Base-by-base conservation (phyloP, 805 yeast species). In the Hemisphaericaspora nanyangensis region DNA sequence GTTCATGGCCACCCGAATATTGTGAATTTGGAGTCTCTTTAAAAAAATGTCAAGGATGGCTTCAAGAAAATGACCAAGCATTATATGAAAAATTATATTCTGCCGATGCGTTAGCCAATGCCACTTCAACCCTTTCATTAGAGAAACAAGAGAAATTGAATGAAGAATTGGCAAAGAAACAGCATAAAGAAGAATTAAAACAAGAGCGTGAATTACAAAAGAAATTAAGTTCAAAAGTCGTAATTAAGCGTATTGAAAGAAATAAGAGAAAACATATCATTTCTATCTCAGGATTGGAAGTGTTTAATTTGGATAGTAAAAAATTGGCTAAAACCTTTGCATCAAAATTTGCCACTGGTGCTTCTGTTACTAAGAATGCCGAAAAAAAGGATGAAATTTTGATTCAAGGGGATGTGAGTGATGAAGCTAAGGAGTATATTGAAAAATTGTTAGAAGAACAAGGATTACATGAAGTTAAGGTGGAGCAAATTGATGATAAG, bases 391-490 rank as follows among this genome's bases (percentile, higher is more conserved):
- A 91, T 46, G 98, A 90, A 56, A 79, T 90, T 40, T 77, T 87
- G 42, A 83, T 90, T 43, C 97, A 90, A 67, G 98, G 98, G 53
- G 98, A 91, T 62, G 93, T 90, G 31, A 84, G 89, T 41, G 96
- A 89, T 48, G 95, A 84, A 53, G 93, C 89, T 20, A 95, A 85
- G 56, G 84, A 68, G 5, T 85, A 84, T 51, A 77, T 90, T 45
- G 77, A 72, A 35, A 76, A 75, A 33, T 64, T 88, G 49, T 70
- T 90, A 50, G 79, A 81, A 49, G 93, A 87, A 51, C 84, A 87
- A 63, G 96, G 95, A 0, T 65, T 91, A 48, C 72, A 78, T 35
- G 87, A 84, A 44, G 85, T 90, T 45, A 88, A 88, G 63, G 91
- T 90, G n/a, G 96, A 89, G 61, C 85, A 80, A 51, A 74, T 85